A percentile compares a stretch with the other conserved stretches of the same genome.
These are phyloP conservation scores for Tolypocladium ophioglossoides DNA, from an alignment of 2,329 filamentous ascomycete genomes.

Conservation along the genomic window DNA sequence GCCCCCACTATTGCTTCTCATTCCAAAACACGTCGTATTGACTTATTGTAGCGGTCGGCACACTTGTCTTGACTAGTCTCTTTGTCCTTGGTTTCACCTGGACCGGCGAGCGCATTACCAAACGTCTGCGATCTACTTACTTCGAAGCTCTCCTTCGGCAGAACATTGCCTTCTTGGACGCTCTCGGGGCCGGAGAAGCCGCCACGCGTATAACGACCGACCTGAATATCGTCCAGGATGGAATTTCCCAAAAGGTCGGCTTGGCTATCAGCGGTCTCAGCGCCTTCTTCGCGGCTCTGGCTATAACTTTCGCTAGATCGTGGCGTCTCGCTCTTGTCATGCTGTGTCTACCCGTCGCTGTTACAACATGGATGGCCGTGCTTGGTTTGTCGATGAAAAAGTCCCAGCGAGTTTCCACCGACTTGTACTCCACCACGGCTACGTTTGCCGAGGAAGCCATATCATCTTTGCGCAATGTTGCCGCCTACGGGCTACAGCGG, in stretches of 20 bases:
- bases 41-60: not conserved
- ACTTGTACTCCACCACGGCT: not conserved
- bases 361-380: not conserved
- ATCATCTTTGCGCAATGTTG: not conserved
- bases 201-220: conserved; percentile 27
- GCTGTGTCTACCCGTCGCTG: not conserved
- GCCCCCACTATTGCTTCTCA: too few relatives aligned
- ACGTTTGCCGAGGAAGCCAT: conserved; percentile 1
- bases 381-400: not conserved
- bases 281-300: conserved; percentile 31
- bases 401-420: not conserved
- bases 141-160: conserved; percentile 17
- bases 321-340: conserved; percentile 38
- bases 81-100: not conserved
- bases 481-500: not conserved
- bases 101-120: not conserved
- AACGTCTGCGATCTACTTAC: not conserved
- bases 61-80: not conserved
- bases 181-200: conserved; percentile 21
- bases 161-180: conserved; percentile 40
- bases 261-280: conserved; percentile 29
- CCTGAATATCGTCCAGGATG: conserved; percentile 39
- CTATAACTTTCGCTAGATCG: conserved; percentile 38
- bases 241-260: conserved; percentile 39
- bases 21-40: not conserved